A percentile compares a stretch with the other conserved stretches of the same genome.
These are phyloP conservation scores for Coniochaeta prunicola DNA, from an alignment of 2,329 filamentous ascomycete genomes.

Conservation along the genomic window DNA sequence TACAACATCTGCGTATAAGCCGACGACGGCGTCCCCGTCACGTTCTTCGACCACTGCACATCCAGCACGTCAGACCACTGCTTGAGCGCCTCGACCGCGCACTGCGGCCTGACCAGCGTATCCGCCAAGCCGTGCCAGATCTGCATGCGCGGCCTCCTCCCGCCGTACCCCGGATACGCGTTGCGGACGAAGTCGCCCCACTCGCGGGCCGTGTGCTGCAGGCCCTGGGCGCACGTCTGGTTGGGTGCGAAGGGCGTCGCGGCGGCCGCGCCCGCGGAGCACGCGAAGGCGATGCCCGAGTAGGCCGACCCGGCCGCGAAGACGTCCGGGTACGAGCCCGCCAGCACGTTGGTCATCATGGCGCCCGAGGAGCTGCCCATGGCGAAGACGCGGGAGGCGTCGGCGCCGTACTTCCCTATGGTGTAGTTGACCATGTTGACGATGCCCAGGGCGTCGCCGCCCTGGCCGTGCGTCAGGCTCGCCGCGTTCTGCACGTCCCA, in stretches of 20 bases:
- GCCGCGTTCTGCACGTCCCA: constrained; percentile 44
- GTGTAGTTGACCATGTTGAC: constrained; percentile 45
- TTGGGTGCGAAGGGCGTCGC: constrained; percentile 15
- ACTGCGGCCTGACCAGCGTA: constrained; percentile 16
- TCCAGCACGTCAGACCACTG: constrained; percentile 22
- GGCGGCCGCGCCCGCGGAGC: constrained; percentile 9
- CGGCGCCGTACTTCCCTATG: constrained; percentile 35
- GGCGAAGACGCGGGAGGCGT: constrained; percentile 36
- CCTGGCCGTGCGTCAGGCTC: constrained; percentile 39
- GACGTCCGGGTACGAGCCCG: constrained; percentile 23
- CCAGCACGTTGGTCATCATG: constrained; percentile 30
- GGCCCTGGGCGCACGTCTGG: constrained; percentile 19
- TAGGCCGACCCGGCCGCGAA: constrained; percentile 22
- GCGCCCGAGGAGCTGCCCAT: constrained; percentile 33
- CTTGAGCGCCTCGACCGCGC: constrained; percentile 18
- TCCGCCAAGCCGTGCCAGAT: constrained; percentile 20
- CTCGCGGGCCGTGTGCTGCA: constrained; percentile 14
- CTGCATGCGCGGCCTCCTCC: constrained; percentile 20
- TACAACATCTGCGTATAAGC: constrained; percentile 21
- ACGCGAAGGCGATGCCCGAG: constrained; percentile 19
- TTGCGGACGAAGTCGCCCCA: constrained; percentile 19
- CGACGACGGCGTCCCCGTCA: constrained; percentile 16
- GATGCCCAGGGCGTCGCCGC: constrained; percentile 42
- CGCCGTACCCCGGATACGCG: constrained; percentile 19
- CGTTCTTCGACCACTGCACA: constrained; percentile 14